Evolutionary conservation across 208 protist genomes (phyloP), one percentile per base, ranked within the genome.

Genomic region (Acanthamoeba triangularis): DNA sequence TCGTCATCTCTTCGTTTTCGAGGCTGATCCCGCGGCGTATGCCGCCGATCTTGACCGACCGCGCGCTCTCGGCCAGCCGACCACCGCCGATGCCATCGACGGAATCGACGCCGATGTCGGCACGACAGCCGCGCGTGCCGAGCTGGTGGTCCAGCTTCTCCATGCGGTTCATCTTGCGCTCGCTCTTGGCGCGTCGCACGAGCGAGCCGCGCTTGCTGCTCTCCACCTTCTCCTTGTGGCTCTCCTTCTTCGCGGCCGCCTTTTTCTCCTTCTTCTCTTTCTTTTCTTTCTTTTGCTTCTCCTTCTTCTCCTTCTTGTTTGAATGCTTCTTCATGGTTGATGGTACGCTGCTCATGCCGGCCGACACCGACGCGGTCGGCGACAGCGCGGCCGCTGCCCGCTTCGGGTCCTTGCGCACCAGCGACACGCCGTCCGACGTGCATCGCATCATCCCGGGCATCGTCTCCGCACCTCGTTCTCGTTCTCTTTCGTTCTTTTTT

Each of bases 361-460:
- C 72, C 41, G 35, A 37, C 2, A 6, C n/a, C 25, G 30, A 49
- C 18, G 67, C 14, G 14, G 1, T 30, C 23, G n/a, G n/a, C n/a
- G n/a, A n/a, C n/a, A n/a, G n/a, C n/a, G n/a, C n/a, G n/a, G 37
- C 33, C 7, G 16, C n/a, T n/a, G n/a, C 14, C 0, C 20, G 35
- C 72, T 80, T 80, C 72, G 44, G 44, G 44, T 80, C 41, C 72
- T 80, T 80, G 18, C 41, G 30, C 72, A 37, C 72, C 33, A 80
- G 35, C 72, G 30, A n/a, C 33, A 80, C 72, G 18, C 72, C 72
- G 72, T 80, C 72, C 72, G 72, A 80, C 72, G 72, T 80, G 72
- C 30, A 80, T 47, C 72, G 72, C 72, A 80, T 80, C 35, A 80
- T 80, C 33, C 72, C 72, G 5, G 25, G 0, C 6, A 6, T 30